phyloP scores from a whole-genome alignment of 2,329 filamentous ascomycete genomes.

The Seiridium unicorne region DNA sequence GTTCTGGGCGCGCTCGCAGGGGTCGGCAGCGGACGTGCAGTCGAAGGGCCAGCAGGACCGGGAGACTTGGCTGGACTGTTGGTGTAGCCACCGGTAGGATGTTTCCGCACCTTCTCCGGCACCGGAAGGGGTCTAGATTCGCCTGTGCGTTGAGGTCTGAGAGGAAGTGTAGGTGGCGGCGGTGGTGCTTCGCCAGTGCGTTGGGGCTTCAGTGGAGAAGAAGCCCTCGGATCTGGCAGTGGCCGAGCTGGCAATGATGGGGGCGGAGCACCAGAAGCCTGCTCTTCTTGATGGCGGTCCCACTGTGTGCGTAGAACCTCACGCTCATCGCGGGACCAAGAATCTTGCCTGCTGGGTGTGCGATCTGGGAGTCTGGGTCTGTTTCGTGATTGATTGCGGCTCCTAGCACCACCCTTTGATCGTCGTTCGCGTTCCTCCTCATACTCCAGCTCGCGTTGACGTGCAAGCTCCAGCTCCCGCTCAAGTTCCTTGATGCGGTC shows the following conservation, averaged over 20 bases:
- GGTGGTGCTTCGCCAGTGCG: slow-evolving; percentile 28
- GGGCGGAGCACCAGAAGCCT: slow-evolving; percentile 18
- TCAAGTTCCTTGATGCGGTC: slow-evolving; percentile 79
- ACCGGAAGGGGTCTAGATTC: slow-evolving; percentile 54
- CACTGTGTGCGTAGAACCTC: slow-evolving; percentile 59
- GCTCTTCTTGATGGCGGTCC: slow-evolving; percentile 39
- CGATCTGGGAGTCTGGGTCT: slow-evolving; percentile 46
- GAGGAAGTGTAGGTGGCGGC: slow-evolving; percentile 39
- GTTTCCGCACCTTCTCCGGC: slow-evolving; percentile 29
- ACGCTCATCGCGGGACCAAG: slow-evolving; percentile 64
- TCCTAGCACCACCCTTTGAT: slow-evolving; percentile 33
- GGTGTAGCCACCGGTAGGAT: slow-evolving; percentile 24
- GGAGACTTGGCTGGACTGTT: slow-evolving; percentile 15
- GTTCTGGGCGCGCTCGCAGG: slow-evolving; percentile 39
- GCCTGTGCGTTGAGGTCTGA: slow-evolving; percentile 33
- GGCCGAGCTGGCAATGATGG: slow-evolving; percentile 33
- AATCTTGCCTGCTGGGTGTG: slow-evolving; percentile 56
- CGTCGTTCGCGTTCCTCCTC: slow-evolving; percentile 52
- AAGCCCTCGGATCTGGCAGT: slow-evolving; percentile 36
- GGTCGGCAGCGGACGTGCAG: slow-evolving; percentile 22
- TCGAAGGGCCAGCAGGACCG: slow-evolving; percentile 15
- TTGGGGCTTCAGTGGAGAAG: slow-evolving; percentile 31
- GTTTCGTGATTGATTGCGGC: slow-evolving; percentile 40
- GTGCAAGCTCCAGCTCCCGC: slow-evolving; percentile 61
- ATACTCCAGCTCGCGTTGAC: slow-evolving; percentile 63